phyloP scores from a whole-genome alignment of 202 grass and related monocot species.

The Bolboschoenoplectus hybrid region DNA sequence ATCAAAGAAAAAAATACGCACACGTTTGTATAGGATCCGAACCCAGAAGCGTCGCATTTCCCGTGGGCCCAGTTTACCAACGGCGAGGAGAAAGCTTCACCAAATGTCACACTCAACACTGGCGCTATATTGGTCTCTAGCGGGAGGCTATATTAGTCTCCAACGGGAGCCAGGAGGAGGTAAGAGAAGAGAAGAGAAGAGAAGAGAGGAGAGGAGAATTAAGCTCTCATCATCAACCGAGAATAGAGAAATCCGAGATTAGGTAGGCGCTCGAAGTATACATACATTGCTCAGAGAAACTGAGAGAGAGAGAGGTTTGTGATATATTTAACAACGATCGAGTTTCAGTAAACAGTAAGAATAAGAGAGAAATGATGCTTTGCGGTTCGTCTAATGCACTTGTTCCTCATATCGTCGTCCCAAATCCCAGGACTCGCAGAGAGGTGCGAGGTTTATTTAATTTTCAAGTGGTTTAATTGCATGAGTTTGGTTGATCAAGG shows the following conservation, averaged over 20 bases:
- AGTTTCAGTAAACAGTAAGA: slow-evolving; percentile 25
- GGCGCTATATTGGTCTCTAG: neutral
- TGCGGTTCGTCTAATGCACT: slow-evolving; percentile 31
- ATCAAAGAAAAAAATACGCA: neutral
- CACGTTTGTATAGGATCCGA: neutral
- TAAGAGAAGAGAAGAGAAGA: neutral
- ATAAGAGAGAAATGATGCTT: slow-evolving; percentile 33
- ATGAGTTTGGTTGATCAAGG: neutral
- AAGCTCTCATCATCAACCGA: neutral
- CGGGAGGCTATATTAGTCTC: neutral
- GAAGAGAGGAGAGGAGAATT: neutral
- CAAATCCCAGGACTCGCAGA: neutral
- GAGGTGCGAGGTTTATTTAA: slow-evolving; percentile 23
- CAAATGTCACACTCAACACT: neutral
- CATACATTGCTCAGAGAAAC: neutral
- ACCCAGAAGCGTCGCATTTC: neutral
- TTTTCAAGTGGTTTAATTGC: neutral
- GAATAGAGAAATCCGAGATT: slow-evolving; percentile 25
- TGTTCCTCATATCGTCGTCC: neutral
- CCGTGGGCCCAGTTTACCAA: slow-evolving; percentile 11
- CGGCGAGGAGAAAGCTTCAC: neutral
- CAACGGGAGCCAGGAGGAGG: neutral
- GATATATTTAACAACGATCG: slow-evolving; percentile 15
- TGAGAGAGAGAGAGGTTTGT: slow-evolving; percentile 28
- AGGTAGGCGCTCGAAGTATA: slow-evolving; percentile 1